Evolutionary conservation across 257 asterid species (phyloP).

Genomic region (Leptodermis oblonga): DNA sequence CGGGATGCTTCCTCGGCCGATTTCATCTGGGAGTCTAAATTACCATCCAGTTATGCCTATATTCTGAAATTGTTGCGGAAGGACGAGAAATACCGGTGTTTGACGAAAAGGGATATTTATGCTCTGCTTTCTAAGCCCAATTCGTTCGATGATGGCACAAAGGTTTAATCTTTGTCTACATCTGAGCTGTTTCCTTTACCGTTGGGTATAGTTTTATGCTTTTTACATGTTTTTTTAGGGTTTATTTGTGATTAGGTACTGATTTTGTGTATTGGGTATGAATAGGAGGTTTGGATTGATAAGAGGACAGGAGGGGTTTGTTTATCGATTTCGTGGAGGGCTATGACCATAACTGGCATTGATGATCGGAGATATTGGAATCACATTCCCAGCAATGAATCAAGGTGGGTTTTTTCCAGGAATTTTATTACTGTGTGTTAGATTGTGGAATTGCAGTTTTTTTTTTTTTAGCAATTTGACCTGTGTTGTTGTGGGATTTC

Average conservation of each 20-base stretch:
- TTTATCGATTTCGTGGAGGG: conserved; percentile 68
- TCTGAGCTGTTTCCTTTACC: background rate
- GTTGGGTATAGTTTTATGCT: background rate
- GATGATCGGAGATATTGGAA: conserved; percentile 94
- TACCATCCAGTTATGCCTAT: conserved; percentile 54
- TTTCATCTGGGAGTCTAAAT: conserved; percentile 68
- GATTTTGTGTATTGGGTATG: conserved; percentile 4
- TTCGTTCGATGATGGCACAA: conserved; percentile 58
- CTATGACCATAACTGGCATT: conserved; percentile 71
- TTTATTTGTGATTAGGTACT: background rate
- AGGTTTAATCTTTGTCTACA: conserved; percentile 34
- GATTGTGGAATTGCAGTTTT: background rate
- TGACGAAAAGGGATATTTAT: conserved; percentile 56
- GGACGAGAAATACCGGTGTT: conserved; percentile 16
- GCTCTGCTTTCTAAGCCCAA: conserved; percentile 46
- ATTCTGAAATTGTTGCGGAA: conserved; percentile 40
- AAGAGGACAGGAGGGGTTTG: conserved; percentile 78
- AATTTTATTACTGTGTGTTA: background rate
- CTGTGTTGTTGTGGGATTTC: background rate
- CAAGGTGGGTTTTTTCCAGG: conserved; percentile 46
- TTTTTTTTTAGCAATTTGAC: background rate
- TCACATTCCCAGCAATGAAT: conserved; percentile 58
- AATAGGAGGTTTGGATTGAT: conserved; percentile 78
- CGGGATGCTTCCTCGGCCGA: conserved; percentile 80
- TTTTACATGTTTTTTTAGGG: background rate